A percentile compares a stretch with the other conserved stretches of the same genome.
phyloP scores from a whole-genome alignment of 2,329 filamentous ascomycete genomes.

The Dothideomycetidae sp. region DNA sequence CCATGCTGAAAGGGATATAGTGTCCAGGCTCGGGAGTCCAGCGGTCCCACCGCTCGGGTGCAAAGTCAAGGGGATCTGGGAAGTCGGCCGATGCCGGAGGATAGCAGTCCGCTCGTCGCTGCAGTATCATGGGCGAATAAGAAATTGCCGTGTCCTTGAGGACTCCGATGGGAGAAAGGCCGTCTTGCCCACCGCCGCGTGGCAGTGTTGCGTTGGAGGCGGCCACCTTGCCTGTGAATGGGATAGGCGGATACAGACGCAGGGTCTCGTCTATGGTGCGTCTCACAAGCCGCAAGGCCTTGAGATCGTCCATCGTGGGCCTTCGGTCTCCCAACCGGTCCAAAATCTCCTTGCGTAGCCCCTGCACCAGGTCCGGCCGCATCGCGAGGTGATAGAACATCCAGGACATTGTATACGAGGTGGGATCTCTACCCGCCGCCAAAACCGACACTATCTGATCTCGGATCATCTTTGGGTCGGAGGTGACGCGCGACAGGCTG shows the following conservation, averaged over 20 bases:
- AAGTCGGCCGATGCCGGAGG: background rate
- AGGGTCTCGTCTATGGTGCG: background rate
- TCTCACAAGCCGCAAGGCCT: background rate
- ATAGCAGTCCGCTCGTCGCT: background rate
- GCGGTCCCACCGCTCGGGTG: background rate
- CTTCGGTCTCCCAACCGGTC: background rate
- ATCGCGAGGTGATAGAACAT: background rate
- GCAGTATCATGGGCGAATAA: background rate
- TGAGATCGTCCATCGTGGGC: background rate
- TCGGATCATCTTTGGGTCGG: background rate
- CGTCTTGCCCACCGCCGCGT: conserved; percentile 1
- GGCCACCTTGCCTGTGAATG: background rate
- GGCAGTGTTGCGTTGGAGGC: background rate
- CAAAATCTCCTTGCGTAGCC: background rate
- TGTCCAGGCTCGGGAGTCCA: background rate
- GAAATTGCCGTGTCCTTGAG: conserved; percentile 1
- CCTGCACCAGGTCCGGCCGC: background rate
- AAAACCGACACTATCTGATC: background rate
- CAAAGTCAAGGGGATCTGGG: background rate
- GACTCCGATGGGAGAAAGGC: conserved; percentile 1
- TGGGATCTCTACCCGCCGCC: background rate
- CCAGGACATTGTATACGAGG: background rate
- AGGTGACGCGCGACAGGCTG: background rate
- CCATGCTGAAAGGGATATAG: background rate
- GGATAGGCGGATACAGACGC: background rate